Base-by-base conservation (phyloP, 305 asterid genomes). In the Fraxinus latifolia region DNA sequence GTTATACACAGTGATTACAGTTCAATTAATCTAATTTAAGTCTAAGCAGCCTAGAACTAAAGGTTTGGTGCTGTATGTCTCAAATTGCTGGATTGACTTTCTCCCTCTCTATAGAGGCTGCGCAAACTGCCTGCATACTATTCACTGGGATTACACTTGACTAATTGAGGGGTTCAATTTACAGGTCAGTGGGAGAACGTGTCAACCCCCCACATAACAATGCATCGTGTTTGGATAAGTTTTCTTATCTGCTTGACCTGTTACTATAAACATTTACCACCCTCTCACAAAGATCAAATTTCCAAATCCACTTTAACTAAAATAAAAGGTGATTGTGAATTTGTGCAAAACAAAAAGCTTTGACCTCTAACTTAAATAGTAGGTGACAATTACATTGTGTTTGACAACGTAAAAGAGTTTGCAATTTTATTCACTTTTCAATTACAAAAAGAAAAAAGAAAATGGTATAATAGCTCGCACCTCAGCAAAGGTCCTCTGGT, bases 401-500 rank as follows among this genome's bases (percentile, higher is more conserved):
- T 68, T 27, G 74, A 67, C 74, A 67, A 67, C 27, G 31, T 8
- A 50, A 50, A 15, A 27, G 9, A 11, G 36, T 15, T 8, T 25
- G 3, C 39, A 68, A 29, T 68, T 27, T 29, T 68, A 68, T 68
- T 27, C 19, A 29, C 39, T 29, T 65, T 27, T 27, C 27, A 9
- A 11, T 55, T 72, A 53, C 77, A 77, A 58, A 81, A 32, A n/a
- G 76, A 81, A 77, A 0, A 27, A 36, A 29, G 74, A 58, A 77
- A 79, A 50, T 50, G 60, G n/a, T 62, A 50, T 68, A 78, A 36
- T 77, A 78, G 21, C 74, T 1, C 67, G 76, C 87, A 93, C 97
- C 97, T 93, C 91, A 53, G 97, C 92, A 85, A 86, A 96, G 84
- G 91, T 89, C 89, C 92, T 92, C 87, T 91, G 99, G 78, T 96